A percentile compares a stretch with the other conserved stretches of the same genome.
phyloP scores from a whole-genome alignment of 139 green algal genomes.

The Auxenochlorella pyrenoidosa region DNA sequence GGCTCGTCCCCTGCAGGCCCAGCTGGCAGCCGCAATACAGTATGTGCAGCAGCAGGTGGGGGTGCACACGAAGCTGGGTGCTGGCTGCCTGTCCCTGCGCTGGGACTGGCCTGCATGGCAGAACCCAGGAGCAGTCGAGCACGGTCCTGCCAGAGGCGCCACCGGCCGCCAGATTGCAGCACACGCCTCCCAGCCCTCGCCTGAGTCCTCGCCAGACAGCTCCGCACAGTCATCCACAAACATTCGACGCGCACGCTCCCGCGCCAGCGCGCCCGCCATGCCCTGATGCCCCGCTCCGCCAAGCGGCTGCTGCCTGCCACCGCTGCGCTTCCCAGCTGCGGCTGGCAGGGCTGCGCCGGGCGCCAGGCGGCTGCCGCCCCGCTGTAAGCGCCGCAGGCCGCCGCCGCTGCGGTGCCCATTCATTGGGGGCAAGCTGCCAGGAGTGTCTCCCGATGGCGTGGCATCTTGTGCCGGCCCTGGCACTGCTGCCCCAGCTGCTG shows the following conservation, averaged over 20 bases:
- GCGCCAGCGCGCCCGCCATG: background rate
- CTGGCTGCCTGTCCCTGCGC: background rate
- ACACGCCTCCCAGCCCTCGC: background rate
- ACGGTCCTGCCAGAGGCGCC: too few species aligned
- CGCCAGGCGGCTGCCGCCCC: background rate
- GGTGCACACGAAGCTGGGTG: background rate
- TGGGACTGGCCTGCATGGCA: too few species aligned
- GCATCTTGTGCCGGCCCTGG: background rate
- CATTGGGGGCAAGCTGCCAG: slow-evolving; percentile 1
- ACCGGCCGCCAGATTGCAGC: background rate
- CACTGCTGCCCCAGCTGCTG: background rate
- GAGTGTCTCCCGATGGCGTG: background rate
- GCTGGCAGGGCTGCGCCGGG: background rate
- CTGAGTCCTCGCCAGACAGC: slow-evolving; percentile 28
- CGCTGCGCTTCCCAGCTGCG: background rate
- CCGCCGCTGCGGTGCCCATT: too few species aligned
- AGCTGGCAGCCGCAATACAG: background rate
- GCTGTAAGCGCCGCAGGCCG: slow-evolving; percentile 13
- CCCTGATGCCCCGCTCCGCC: background rate
- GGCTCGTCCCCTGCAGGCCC: slow-evolving; percentile 5
- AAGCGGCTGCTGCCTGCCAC: background rate
- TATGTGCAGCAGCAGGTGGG: background rate
- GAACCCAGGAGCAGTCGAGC: too few species aligned
- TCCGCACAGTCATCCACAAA: slow-evolving; percentile 33
- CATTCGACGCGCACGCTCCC: background rate